A percentile compares a stretch with the other conserved stretches of the same genome.
phyloP scores from a whole-genome alignment of 257 asterid species.

The Gentiana macrophylla region DNA sequence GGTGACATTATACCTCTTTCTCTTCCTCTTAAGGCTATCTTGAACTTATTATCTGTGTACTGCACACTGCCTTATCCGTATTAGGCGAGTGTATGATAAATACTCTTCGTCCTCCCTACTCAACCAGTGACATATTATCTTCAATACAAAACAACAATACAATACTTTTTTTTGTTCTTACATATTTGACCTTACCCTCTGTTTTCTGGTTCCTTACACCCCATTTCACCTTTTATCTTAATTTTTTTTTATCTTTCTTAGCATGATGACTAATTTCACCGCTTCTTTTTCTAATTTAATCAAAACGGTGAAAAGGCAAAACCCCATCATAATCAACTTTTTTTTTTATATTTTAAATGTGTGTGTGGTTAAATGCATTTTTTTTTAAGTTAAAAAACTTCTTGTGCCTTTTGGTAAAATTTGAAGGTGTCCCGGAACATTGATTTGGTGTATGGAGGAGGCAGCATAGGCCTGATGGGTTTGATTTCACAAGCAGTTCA shows the following conservation, averaged over 20 bases:
- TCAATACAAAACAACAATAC: too few relatives aligned
- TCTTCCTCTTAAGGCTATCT: conserved; percentile 19
- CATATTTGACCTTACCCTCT: too few relatives aligned
- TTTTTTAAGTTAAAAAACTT: background rate
- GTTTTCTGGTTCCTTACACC: background rate
- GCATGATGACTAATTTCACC: too few relatives aligned
- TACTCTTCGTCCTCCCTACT: too few relatives aligned
- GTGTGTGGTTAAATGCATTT: background rate
- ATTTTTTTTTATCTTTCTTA: background rate
- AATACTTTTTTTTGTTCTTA: too few relatives aligned
- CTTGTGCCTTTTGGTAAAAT: conserved; percentile 3
- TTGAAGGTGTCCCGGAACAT: conserved; percentile 68
- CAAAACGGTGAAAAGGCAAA: too few relatives aligned
- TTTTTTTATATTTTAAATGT: conserved; percentile 1
- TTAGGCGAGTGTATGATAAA: too few relatives aligned
- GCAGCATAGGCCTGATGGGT: conserved; percentile 97
- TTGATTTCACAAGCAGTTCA: conserved; percentile 91
- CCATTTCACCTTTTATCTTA: conserved; percentile 9
- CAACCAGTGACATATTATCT: too few relatives aligned
- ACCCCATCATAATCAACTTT: background rate
- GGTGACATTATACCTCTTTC: conserved; percentile 16
- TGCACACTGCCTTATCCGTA: background rate
- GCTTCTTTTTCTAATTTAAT: too few relatives aligned
- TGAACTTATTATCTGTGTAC: conserved; percentile 3
- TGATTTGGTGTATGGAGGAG: conserved; percentile 98